These are phyloP conservation scores for Coemansia sp. DNA, from an alignment of 192 early-diverging fungal species.

Conservation along the genomic window DNA sequence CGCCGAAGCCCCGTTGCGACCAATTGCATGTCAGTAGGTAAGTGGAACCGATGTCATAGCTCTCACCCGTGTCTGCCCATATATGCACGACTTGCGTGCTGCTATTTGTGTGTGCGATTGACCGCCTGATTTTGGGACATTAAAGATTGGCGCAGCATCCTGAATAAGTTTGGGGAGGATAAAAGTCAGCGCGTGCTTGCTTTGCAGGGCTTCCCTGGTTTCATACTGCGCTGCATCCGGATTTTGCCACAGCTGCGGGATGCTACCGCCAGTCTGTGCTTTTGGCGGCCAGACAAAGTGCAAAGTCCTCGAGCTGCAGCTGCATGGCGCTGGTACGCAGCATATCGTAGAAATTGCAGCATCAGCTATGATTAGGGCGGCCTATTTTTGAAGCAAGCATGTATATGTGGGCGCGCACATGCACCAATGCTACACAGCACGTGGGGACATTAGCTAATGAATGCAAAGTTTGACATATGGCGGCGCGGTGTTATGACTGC, in stretches of 20 bases:
- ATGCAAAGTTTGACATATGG: not conserved
- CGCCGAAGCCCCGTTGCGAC: constrained; percentile 22
- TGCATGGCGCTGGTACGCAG: not conserved
- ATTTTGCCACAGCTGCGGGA: not conserved
- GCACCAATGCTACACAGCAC: constrained; percentile 1
- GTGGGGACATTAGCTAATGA: not conserved
- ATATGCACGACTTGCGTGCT: not conserved
- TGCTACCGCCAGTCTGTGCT: not conserved
- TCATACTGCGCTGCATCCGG: not conserved
- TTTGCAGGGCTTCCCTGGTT: not conserved
- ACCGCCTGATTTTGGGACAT: not conserved
- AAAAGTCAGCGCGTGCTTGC: not conserved
- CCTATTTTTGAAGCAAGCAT: not conserved
- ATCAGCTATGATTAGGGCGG: not conserved
- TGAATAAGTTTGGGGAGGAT: too few species aligned
- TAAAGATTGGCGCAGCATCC: too few species aligned
- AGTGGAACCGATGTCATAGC: constrained; percentile 12
- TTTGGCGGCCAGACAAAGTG: not conserved
- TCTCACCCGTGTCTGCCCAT: not conserved
- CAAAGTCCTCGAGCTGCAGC: not conserved
- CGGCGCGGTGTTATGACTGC: not conserved
- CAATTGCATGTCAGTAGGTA: constrained; percentile 45
- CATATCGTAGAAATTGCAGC: not conserved
- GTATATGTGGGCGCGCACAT: not conserved
- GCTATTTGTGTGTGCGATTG: constrained; percentile 3